These are phyloP conservation scores for Elsinoe perseae DNA, from an alignment of 2,329 filamentous ascomycete species.

Conservation along the genomic window DNA sequence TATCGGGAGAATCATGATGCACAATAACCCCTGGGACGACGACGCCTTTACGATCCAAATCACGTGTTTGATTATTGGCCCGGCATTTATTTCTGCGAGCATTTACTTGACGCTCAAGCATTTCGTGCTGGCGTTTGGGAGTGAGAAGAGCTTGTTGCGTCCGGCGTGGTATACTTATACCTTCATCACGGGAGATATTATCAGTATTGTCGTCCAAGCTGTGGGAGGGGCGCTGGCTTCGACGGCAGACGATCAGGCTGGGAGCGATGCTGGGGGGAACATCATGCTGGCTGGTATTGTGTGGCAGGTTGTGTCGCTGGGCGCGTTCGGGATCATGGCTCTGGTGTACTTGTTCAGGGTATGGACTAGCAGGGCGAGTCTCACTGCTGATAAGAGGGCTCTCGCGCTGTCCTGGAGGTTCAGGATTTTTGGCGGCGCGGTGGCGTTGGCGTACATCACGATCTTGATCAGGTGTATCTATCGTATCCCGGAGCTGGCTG, in stretches of 20 bases:
- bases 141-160: slow-evolving; percentile 24
- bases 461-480: slow-evolving; percentile 27
- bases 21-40: slow-evolving; percentile 37
- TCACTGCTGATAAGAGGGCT: neutral
- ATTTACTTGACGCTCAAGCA: slow-evolving; percentile 41
- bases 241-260: slow-evolving; percentile 35
- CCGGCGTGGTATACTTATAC: slow-evolving; percentile 42
- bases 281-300: slow-evolving; percentile 53
- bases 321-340: slow-evolving; percentile 40
- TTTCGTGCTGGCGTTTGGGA: slow-evolving; percentile 36
- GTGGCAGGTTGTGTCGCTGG: slow-evolving; percentile 48
- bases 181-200: slow-evolving; percentile 51
- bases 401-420: slow-evolving; percentile 17
- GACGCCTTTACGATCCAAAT: slow-evolving; percentile 37
- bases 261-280: slow-evolving; percentile 42
- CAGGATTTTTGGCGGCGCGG: slow-evolving; percentile 24
- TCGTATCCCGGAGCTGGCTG: slow-evolving; percentile 26
- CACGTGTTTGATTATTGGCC: slow-evolving; percentile 34
- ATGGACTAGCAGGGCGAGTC: neutral
- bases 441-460: slow-evolving; percentile 24
- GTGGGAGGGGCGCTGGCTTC: slow-evolving; percentile 52
- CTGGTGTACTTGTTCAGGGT: slow-evolving; percentile 28
- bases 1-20: slow-evolving; percentile 36
- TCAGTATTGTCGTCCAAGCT: slow-evolving; percentile 52
- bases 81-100: slow-evolving; percentile 39